Base-by-base conservation (phyloP, 2,329 filamentous ascomycete genomes). In the Botryotinia narcissicola region DNA sequence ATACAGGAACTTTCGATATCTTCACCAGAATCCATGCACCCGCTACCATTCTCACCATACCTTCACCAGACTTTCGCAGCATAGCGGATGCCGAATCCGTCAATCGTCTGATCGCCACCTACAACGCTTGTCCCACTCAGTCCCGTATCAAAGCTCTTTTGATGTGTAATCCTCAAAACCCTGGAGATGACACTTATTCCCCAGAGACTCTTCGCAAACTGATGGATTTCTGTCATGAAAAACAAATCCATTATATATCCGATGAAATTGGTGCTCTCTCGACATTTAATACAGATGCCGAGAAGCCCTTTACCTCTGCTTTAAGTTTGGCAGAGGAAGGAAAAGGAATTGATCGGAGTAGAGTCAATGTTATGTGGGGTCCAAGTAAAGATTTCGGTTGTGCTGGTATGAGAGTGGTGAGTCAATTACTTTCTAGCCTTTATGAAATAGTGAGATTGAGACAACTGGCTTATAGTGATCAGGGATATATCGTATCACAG, bases 401-500 rank as follows among this genome's bases (percentile, higher is more conserved):
- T 67, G 63, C 63, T 18, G 63, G 63, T 32, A 25, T 67, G 63
- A 35, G 63, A 48, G 22, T 48, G 40, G 63, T 67, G n/a, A 67
- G 63, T 25, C 46, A 16, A 8, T 25, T 12, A 12, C 18, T 37
- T 61, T 35, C 32, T 61, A 61, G 18, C 12, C 35, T 8, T 67
- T 22, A 16, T 40, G 7, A 7, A 20, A 6, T 48, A 14, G 4
- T 12, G 16, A 12, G 25, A 44, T 22, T 20, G 40, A n/a, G 7
- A 29, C 37, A 40, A 14, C 37, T 64, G 40, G n/a, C 62, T n/a
- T 29, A 66, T 3, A 25, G 10, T 7, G 12, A 40, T 62, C 12
- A 68, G 44, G 44, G 29, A 35, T 68, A 29, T 48, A 20, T 68
- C 18, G 8, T 67, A 10, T 68, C 64, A 35, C 44, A 54, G n/a